A percentile compares a stretch with the other conserved stretches of the same genome.
Evolutionary conservation across 1,284 basidiomycete species (phyloP).

Genomic region (Moesziomyces sp.): DNA sequence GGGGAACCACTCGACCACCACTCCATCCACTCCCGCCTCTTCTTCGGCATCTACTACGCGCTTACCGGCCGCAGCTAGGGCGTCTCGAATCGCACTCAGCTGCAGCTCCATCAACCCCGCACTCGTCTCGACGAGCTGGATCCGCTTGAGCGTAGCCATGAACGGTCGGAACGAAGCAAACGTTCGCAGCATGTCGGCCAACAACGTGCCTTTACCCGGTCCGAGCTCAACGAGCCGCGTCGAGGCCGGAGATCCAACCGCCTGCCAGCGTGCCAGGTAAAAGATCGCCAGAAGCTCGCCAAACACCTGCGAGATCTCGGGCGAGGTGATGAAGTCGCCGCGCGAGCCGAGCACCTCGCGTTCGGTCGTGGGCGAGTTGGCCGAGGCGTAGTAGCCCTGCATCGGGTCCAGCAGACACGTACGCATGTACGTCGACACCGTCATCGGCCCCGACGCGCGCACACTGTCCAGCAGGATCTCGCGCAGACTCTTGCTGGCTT

Average conservation of each 20-base stretch:
- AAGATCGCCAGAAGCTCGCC: constrained; percentile 79
- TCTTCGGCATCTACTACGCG: constrained; percentile 44
- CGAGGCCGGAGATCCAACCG: constrained; percentile 71
- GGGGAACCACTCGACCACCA: constrained; percentile 78
- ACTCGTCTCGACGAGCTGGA: constrained; percentile 66
- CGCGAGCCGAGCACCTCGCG: constrained; percentile 80
- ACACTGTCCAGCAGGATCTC: constrained; percentile 45
- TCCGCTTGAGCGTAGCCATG: constrained; percentile 43
- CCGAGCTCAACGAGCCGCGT: constrained; percentile 90
- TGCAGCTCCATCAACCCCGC: constrained; percentile 59
- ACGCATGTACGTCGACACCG: constrained; percentile 66
- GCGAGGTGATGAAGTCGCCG: constrained; percentile 96
- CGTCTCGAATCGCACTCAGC: constrained; percentile 35
- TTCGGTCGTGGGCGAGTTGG: constrained; percentile 31
- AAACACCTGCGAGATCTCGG: constrained; percentile 95
- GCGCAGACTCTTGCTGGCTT: constrained; percentile 27
- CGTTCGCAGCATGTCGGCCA: constrained; percentile 84
- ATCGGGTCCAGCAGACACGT: constrained; percentile 64
- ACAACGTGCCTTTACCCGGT: constrained; percentile 90
- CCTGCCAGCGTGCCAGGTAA: constrained; percentile 83
- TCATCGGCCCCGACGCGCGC: constrained; percentile 59
- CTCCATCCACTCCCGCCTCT: constrained; percentile 21
- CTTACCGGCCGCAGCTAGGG: constrained; percentile 42
- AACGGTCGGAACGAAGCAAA: constrained; percentile 59
- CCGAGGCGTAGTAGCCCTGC: constrained; percentile 63